Percentiles rank a stretch among this genome's conserved stretches.
Evolutionary conservation across 495 filamentous ascomycete genomes (phyloP).

Genomic region (Cairneyella variabilis): DNA sequence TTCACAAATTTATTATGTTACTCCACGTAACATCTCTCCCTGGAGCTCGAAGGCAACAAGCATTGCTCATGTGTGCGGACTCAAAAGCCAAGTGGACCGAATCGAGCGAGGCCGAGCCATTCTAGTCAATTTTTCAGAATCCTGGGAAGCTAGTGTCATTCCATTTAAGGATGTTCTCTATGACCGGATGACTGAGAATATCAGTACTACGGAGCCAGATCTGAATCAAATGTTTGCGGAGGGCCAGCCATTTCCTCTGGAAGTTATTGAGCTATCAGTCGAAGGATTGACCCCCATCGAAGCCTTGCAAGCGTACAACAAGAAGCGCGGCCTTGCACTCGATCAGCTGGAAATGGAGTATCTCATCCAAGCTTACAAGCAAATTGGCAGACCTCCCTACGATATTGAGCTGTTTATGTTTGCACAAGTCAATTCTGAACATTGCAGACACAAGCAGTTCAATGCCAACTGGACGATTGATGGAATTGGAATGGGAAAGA

Average conservation of each 20-base stretch:
- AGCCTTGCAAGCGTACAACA: constrained; percentile 77
- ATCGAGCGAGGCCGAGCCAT: constrained; percentile 84
- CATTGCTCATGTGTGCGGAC: constrained; percentile 87
- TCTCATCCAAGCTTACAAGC: constrained; percentile 75
- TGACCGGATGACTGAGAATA: constrained; percentile 90
- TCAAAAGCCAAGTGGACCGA: constrained; percentile 66
- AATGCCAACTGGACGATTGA: constrained; percentile 98
- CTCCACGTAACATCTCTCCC: constrained; percentile 87
- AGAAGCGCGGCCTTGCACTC: constrained; percentile 74
- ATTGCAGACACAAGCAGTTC: constrained; percentile 78
- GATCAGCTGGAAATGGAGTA: constrained; percentile 93
- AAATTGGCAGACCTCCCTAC: constrained; percentile 60
- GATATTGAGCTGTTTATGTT: constrained; percentile 99
- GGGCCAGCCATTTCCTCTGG: constrained; percentile 62
- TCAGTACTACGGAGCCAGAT: constrained; percentile 61
- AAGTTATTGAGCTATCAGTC: constrained; percentile 66
- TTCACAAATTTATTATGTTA: constrained; percentile 56
- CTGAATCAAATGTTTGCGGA: constrained; percentile 76
- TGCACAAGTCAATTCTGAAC: constrained; percentile 89
- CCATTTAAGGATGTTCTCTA: constrained; percentile 69
- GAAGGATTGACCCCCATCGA: constrained; percentile 58
- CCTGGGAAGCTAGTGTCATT: constrained; percentile 39
- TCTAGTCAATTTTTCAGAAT: constrained; percentile 54
- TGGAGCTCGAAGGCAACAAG: constrained; percentile 96
- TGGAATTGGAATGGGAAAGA: constrained; percentile 69